Percentiles rank a stretch among this genome's conserved stretches.
Evolutionary conservation across 1,139 yeast species (phyloP).

Genomic region (Scheffersomyces quercinus): DNA sequence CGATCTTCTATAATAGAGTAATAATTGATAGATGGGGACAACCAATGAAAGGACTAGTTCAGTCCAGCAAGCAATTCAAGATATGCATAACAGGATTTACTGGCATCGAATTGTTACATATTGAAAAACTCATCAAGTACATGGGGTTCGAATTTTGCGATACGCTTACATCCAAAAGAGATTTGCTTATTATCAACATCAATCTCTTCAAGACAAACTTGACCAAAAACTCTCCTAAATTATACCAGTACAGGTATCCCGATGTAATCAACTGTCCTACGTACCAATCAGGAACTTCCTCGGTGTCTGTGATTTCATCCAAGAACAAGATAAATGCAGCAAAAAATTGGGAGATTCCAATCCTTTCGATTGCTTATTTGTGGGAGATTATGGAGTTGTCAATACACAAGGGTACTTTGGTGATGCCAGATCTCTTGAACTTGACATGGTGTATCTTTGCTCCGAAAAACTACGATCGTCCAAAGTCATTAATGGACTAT

Average conservation of each 20-base stretch:
- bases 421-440: slow-evolving; percentile 39
- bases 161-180: slow-evolving; percentile 56
- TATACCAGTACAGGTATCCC: slow-evolving; percentile 35
- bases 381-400: slow-evolving; percentile 44
- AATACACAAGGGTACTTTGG: slow-evolving; percentile 14
- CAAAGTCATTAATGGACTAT: slow-evolving; percentile 35
- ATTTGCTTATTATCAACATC: slow-evolving; percentile 64
- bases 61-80: slow-evolving; percentile 38
- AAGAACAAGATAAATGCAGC: slow-evolving; percentile 58
- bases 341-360: slow-evolving; percentile 55
- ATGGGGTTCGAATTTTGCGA: slow-evolving; percentile 53
- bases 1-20: slow-evolving; percentile 59
- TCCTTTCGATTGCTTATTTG: slow-evolving; percentile 53
- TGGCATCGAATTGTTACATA: slow-evolving; percentile 79
- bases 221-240: slow-evolving; percentile 38
- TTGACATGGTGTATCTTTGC: slow-evolving; percentile 56
- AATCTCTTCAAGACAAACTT: slow-evolving; percentile 45
- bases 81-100: slow-evolving; percentile 78
- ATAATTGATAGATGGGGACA: slow-evolving; percentile 71
- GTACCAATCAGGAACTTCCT: slow-evolving; percentile 26
- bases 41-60: slow-evolving; percentile 49
- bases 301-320: slow-evolving; percentile 45
- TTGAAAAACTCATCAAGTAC: slow-evolving; percentile 59
- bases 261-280: slow-evolving; percentile 40
- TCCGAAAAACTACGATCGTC: slow-evolving; percentile 27